A percentile compares a stretch with the other conserved stretches of the same genome.
These are phyloP conservation scores for Dendrobium officinale DNA, from an alignment of 106 monocot genomes.

Conservation along the genomic window DNA sequence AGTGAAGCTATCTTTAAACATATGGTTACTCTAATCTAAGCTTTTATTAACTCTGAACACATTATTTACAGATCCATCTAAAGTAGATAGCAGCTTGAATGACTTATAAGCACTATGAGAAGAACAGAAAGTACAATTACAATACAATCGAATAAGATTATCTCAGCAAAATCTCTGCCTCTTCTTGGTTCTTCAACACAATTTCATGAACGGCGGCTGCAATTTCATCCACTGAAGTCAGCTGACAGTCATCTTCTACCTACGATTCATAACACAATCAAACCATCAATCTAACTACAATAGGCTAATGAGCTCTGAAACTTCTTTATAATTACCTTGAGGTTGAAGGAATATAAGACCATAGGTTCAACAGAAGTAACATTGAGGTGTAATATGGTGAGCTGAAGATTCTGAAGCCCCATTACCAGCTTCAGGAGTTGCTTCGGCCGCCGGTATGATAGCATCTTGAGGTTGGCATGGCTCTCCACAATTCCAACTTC, in stretches of 20 bases:
- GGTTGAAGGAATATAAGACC: conserved; percentile 54
- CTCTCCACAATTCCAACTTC: conserved; percentile 32
- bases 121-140: neutral
- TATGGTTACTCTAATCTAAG: too few species aligned
- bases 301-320: neutral
- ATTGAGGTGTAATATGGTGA: conserved; percentile 48
- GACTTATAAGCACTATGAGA: neutral
- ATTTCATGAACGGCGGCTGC: conserved; percentile 45
- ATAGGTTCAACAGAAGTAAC: conserved; percentile 42
- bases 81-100: neutral
- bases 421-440: conserved; percentile 33
- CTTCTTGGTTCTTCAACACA: conserved; percentile 34
- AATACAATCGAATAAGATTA: neutral
- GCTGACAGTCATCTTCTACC: conserved; percentile 69
- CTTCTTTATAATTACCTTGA: conserved; percentile 35
- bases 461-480: conserved; percentile 28
- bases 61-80: too few species aligned
- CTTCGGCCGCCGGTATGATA: conserved; percentile 13
- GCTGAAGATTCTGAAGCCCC: conserved; percentile 32
- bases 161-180: neutral
- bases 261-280: conserved; percentile 11
- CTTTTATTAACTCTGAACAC: too few species aligned
- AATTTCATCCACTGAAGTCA: conserved; percentile 60
- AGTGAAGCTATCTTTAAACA: too few species aligned
- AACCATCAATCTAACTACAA: neutral